Evolutionary conservation across 2,329 filamentous ascomycete genomes (phyloP), one percentile per base, ranked within the genome.

Genomic region (Pseudogymnoascus verrucosus): DNA sequence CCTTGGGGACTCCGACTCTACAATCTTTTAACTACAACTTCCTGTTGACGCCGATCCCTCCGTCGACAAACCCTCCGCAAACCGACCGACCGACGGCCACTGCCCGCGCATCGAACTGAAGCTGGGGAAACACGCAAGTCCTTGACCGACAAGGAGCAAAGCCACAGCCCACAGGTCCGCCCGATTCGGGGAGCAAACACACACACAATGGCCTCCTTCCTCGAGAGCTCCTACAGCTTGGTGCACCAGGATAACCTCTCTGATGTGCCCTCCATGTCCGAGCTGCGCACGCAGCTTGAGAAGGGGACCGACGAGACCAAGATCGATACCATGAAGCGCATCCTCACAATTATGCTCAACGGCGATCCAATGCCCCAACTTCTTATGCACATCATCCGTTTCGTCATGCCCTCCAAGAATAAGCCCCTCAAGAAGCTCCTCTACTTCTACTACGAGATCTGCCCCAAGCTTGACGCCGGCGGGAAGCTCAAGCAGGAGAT

Each of bases 391-490:
- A 99, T 99, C 74, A 99, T 99, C 77, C 91, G 95, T 76, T 99
- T 99, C 76, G 93, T 99, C 71, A 99, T 99, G 95, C 95, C 95
- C 12, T 96, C 92, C 67, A 97, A 96, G 81, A 91, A 90, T 78
- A 99, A 99, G 80, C 82, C 89, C 44, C 82, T 99, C 72, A 99
- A 99, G 85, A 99, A 99, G 82, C 84, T 99, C 66, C 85, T 99
- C 63, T 99, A 99, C 79, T 95, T 99, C 77, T 99, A 99, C 81
- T 97, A 98, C 76, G 95, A 99, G 79, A 95, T 98, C 75, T 98
- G 95, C 76, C 95, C 93, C 42, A 99, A 99, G 80, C 87, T 92
- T 64, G 95, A 99, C 77, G 82, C 88, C 62, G 88, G 82, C 74
- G 95, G 95, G 73, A 99, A 98, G 83, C 81, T 99, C 68, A 97